Conservation (phyloP, 345 rosid genomes). For the Sisymbrium altissimum region DNA sequence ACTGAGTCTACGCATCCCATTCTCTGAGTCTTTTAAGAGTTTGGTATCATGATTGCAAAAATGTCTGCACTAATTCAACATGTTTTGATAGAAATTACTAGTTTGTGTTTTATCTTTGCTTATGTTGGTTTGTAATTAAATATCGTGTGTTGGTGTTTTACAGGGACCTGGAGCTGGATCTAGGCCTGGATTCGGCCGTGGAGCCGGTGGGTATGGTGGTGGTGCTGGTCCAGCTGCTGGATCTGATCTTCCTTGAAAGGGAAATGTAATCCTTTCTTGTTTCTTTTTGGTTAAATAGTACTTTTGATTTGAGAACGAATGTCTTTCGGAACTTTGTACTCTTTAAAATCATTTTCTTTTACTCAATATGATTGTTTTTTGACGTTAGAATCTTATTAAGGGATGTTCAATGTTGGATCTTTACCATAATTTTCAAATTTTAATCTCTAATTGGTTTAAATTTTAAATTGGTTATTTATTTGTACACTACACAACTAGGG, state of each 20-base stretch:
- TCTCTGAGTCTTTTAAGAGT: too few relatives aligned
- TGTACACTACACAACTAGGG: neutral
- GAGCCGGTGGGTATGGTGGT: conserved; percentile 50
- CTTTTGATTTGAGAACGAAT: neutral
- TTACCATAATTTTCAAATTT: too few relatives aligned
- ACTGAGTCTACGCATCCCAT: too few relatives aligned
- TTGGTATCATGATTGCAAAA: neutral
- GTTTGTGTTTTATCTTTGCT: neutral
- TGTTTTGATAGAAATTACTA: neutral
- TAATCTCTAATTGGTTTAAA: neutral
- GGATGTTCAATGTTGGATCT: neutral
- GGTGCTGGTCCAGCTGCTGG: conserved; percentile 51
- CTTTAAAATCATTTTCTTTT: neutral
- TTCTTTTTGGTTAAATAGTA: conserved; percentile 12
- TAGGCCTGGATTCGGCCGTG: conserved; percentile 72
- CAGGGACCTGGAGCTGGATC: conserved; percentile 71
- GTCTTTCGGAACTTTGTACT: conserved; percentile 1
- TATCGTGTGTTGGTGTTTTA: neutral
- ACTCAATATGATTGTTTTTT: conserved; percentile 12
- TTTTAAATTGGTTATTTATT: neutral
- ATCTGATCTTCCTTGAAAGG: conserved; percentile 48
- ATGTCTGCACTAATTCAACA: neutral
- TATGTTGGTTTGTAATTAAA: neutral
- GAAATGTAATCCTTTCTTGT: neutral
- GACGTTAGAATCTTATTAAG: neutral